phyloP scores from a whole-genome alignment of 192 early-diverging fungal genomes.

The Podila horticola region DNA sequence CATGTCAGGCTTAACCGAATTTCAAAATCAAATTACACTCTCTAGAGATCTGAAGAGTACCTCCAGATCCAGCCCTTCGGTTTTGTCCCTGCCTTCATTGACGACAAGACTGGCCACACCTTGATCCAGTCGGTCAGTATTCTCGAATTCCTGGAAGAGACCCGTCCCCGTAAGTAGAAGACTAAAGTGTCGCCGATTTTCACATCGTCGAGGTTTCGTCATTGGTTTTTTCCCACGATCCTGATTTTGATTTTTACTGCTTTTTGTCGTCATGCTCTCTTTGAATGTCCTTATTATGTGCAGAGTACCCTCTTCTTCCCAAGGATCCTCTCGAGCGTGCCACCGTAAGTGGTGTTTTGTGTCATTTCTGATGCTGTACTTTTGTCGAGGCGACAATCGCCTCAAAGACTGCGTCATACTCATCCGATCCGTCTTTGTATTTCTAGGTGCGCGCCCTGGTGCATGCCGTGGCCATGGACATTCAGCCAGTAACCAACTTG shows the following conservation, averaged over 20 bases:
- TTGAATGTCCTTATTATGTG: neutral
- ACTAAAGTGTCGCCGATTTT: neutral
- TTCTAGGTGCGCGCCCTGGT: slow-evolving; percentile 75
- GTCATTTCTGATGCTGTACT: neutral
- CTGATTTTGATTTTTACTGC: neutral
- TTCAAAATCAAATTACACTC: neutral
- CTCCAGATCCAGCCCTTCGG: slow-evolving; percentile 70
- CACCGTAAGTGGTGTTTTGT: slow-evolving; percentile 46
- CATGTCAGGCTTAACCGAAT: neutral
- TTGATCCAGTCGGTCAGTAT: slow-evolving; percentile 83
- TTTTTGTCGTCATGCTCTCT: neutral
- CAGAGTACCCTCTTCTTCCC: slow-evolving; percentile 75
- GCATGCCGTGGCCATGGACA: slow-evolving; percentile 80
- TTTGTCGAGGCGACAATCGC: neutral
- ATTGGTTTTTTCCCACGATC: slow-evolving; percentile 15
- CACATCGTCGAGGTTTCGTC: neutral
- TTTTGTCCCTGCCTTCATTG: slow-evolving; percentile 74
- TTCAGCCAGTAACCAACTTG: slow-evolving; percentile 90
- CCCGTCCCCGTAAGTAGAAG: slow-evolving; percentile 56
- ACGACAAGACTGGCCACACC: slow-evolving; percentile 60
- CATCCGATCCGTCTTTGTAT: neutral
- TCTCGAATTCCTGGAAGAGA: slow-evolving; percentile 91
- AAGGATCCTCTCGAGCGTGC: slow-evolving; percentile 71
- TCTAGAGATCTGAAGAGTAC: slow-evolving; percentile 66
- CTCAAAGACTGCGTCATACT: neutral